Conservation (phyloP, 257 asterid genomes). For the Scutellaria galericulata region DNA sequence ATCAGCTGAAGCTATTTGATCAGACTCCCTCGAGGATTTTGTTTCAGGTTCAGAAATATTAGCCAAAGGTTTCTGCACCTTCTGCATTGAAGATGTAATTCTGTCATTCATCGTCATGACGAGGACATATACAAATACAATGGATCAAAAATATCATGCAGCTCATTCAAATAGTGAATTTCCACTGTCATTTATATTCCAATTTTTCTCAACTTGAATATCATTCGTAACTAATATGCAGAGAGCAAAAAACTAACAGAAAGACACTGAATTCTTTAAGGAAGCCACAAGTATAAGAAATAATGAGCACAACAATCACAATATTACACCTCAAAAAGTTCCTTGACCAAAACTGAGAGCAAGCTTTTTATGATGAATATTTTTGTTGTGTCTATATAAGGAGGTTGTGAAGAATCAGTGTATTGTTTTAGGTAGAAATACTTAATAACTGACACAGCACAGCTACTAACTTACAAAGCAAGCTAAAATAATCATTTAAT, state of each 20-base stretch:
- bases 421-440: constrained; percentile 5
- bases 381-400: not conserved
- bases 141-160: constrained; percentile 15
- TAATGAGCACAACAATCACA: not conserved
- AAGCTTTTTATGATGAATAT: not conserved
- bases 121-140: not conserved
- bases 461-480: constrained; percentile 4
- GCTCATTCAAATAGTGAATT: not conserved
- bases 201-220: not conserved
- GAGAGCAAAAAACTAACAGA: not conserved
- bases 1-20: constrained; percentile 36
- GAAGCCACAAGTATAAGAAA: constrained; percentile 5
- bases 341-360: not conserved
- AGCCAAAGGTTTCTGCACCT: constrained; percentile 24
- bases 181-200: constrained; percentile 13
- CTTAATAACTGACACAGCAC: constrained; percentile 26
- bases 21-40: constrained; percentile 26
- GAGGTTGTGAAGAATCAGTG: not conserved
- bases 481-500: not conserved
- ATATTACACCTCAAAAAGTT: not conserved
- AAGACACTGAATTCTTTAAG: not conserved
- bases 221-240: not conserved
- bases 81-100: constrained; percentile 44
- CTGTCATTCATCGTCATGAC: constrained; percentile 20
- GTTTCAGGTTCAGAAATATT: constrained; percentile 33